Conservation (phyloP, 371 early-diverging fungal genomes). For the Rhizomucor pusillus region DNA sequence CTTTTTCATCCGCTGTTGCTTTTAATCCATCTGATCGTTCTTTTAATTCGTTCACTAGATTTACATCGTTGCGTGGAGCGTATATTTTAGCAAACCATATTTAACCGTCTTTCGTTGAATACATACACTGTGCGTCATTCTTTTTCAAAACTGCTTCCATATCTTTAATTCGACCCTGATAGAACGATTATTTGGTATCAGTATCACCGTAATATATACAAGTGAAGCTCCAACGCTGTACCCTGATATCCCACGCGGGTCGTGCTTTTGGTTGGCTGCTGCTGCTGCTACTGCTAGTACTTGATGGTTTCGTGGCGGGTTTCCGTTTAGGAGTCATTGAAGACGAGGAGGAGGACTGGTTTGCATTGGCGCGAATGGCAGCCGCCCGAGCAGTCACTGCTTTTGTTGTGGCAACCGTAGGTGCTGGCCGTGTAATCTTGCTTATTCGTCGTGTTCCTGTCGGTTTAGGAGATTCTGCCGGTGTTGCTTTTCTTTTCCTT, state of each 20-base stretch:
- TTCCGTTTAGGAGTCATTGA: slow-evolving; percentile 5
- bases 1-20: slow-evolving; percentile 24
- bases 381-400: slow-evolving; percentile 11
- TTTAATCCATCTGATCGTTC: slow-evolving; percentile 25
- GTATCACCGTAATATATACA: too few relatives aligned
- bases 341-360: background rate
- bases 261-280: slow-evolving; percentile 11
- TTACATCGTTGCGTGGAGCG: background rate
- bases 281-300: background rate
- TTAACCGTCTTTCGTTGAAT: background rate
- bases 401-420: slow-evolving; percentile 5
- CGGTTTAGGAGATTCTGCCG: too few relatives aligned
- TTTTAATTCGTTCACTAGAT: slow-evolving; percentile 23
- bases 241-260: slow-evolving; percentile 43
- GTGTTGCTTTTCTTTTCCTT: too few relatives aligned
- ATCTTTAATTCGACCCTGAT: slow-evolving; percentile 37
- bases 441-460: too few relatives aligned
- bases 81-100: background rate
- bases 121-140: slow-evolving; percentile 24
- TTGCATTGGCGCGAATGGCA: slow-evolving; percentile 7
- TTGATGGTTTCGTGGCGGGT: background rate
- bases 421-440: background rate
- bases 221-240: slow-evolving; percentile 12
- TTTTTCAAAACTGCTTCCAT: slow-evolving; percentile 28
- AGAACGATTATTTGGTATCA: background rate